Evolutionary conservation across 768 basidiomycete species (phyloP).

Genomic region (Leccinum fibrillosum): DNA sequence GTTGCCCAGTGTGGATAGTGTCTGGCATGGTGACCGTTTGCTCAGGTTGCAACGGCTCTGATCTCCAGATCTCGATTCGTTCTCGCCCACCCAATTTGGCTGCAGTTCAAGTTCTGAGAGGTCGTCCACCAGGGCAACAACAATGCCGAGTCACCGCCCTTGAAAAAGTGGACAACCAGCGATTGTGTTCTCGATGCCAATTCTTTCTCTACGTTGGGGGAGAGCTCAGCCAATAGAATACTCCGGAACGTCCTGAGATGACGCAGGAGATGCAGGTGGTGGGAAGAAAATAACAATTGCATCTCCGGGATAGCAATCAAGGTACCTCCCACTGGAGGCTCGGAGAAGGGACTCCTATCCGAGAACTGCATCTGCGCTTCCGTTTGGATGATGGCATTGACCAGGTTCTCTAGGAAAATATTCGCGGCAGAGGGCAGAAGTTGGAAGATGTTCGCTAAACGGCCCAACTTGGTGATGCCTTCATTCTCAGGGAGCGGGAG

Average conservation of each 20-base stretch:
- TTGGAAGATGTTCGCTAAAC: conserved; percentile 96
- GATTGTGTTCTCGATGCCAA: conserved; percentile 55
- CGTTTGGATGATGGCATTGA: conserved; percentile 85
- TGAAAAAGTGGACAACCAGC: conserved; percentile 51
- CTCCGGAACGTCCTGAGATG: conserved; percentile 82
- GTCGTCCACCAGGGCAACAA: conserved; percentile 78
- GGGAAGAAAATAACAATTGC: conserved; percentile 60
- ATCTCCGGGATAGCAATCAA: conserved; percentile 77
- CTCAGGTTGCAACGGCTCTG: conserved; percentile 44
- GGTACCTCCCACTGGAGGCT: conserved; percentile 81
- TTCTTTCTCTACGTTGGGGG: conserved; percentile 71
- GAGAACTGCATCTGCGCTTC: conserved; percentile 92
- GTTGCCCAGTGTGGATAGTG: conserved; percentile 50
- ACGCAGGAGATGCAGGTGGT: conserved; percentile 70
- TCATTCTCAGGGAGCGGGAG: conserved; percentile 53
- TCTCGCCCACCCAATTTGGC: conserved; percentile 68
- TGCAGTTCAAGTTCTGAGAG: conserved; percentile 51
- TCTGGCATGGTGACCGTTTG: conserved; percentile 45
- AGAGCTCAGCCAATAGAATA: conserved; percentile 75
- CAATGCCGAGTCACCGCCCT: conserved; percentile 45
- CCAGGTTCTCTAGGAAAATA: conserved; percentile 85
- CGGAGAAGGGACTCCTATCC: conserved; percentile 85
- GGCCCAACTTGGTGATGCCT: conserved; percentile 87
- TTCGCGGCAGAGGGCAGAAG: conserved; percentile 91
- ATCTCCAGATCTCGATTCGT: conserved; percentile 70